Evolutionary conservation across 495 filamentous ascomycete species (phyloP).

Genomic region (Tetracladium setigerum): DNA sequence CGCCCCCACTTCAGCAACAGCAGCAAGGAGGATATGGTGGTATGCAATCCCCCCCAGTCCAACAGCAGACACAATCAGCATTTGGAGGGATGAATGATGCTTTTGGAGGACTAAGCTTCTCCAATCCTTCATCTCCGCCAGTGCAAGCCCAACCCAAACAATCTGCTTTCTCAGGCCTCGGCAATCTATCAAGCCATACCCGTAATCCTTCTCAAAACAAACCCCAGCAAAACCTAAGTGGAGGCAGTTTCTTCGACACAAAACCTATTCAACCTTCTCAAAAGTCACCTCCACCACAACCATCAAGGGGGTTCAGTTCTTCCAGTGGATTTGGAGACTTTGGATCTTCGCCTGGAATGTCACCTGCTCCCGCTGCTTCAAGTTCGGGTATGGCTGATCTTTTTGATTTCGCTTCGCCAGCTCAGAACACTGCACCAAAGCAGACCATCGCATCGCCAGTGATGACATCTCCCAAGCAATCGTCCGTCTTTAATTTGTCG

Average conservation of each 20-base stretch:
- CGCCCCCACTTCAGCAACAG: slow-evolving; percentile 38
- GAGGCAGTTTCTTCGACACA: slow-evolving; percentile 77
- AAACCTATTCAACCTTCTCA: slow-evolving; percentile 48
- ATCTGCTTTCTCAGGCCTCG: slow-evolving; percentile 68
- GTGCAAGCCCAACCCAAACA: slow-evolving; percentile 49
- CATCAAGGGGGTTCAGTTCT: slow-evolving; percentile 32
- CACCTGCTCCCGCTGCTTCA: slow-evolving; percentile 22
- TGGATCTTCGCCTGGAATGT: slow-evolving; percentile 20
- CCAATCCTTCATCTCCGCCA: slow-evolving; percentile 44
- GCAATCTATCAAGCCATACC: slow-evolving; percentile 47
- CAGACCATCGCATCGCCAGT: slow-evolving; percentile 36
- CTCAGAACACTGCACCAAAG: slow-evolving; percentile 34
- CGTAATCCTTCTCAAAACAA: slow-evolving; percentile 35
- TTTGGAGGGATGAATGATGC: slow-evolving; percentile 78
- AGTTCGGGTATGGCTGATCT: slow-evolving; percentile 59
- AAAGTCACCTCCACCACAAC: slow-evolving; percentile 34
- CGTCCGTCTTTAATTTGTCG: slow-evolving; percentile 79
- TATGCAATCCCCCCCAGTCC: slow-evolving; percentile 17
- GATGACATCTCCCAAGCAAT: slow-evolving; percentile 17
- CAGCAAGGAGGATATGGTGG: slow-evolving; percentile 23
- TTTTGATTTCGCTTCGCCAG: slow-evolving; percentile 68
- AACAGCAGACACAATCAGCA: slow-evolving; percentile 41
- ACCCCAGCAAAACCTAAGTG: slow-evolving; percentile 34
- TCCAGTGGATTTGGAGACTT: slow-evolving; percentile 27
- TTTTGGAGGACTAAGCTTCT: slow-evolving; percentile 76